Conservation (phyloP, 371 early-diverging fungal species). For the Funneliformis caledonium region DNA sequence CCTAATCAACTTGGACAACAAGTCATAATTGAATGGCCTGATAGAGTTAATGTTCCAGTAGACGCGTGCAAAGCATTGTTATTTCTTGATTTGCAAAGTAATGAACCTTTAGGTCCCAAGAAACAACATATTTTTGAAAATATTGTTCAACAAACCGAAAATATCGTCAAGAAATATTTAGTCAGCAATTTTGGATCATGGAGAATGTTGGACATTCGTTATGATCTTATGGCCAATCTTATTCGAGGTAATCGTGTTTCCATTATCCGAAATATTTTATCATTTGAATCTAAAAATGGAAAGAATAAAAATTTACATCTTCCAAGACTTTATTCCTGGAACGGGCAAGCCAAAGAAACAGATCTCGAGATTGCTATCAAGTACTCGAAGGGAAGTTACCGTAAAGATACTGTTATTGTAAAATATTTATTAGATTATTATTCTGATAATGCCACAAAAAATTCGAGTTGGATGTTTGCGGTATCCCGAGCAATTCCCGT, state of each 20-base stretch:
- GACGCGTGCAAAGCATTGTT: not conserved
- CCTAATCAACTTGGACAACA: not conserved
- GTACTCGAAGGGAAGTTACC: too few relatives aligned
- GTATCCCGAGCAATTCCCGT: not conserved
- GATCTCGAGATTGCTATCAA: not conserved
- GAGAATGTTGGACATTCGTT: not conserved
- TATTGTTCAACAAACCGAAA: not conserved
- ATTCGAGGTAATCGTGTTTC: not conserved
- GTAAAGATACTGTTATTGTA: not conserved
- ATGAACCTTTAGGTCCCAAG: not conserved
- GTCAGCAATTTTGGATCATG: not conserved
- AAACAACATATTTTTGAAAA: not conserved
- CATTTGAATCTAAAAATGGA: not conserved
- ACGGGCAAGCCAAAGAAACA: not conserved
- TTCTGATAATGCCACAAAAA: not conserved
- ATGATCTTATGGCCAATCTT: not conserved
- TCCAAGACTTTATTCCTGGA: not conserved
- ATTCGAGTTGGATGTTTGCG: constrained; percentile 12
- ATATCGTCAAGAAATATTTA: not conserved
- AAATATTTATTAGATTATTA: constrained; percentile 26
- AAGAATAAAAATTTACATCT: constrained; percentile 8
- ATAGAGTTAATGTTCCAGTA: not conserved
- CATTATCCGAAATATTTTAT: not conserved
- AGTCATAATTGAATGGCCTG: not conserved
- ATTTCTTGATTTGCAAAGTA: not conserved